These are phyloP conservation scores for Penicillium hesseltinei DNA, from an alignment of 2,329 filamentous ascomycete species.

Conservation along the genomic window DNA sequence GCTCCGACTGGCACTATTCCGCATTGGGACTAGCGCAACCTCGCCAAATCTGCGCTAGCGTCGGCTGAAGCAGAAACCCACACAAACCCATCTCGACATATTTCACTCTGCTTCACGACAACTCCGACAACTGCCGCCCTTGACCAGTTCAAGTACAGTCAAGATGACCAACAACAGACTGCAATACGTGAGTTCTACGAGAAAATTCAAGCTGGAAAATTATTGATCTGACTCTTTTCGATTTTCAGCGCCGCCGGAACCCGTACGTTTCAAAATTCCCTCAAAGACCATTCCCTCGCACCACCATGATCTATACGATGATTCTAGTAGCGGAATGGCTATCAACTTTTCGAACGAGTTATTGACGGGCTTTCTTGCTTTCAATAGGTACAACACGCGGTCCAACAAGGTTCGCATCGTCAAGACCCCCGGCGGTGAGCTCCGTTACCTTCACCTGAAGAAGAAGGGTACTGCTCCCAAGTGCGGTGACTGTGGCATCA, in stretches of 20 bases:
- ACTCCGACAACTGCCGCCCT: constrained; percentile 46
- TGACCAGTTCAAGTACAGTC: constrained; percentile 47
- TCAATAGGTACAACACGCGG: constrained; percentile 86
- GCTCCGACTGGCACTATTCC: constrained; percentile 36
- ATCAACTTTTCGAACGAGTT: constrained; percentile 18
- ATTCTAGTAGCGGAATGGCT: constrained; percentile 5
- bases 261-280: constrained; percentile 58
- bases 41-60: constrained; percentile 41
- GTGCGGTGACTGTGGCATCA: constrained; percentile 98
- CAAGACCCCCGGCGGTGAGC: constrained; percentile 94
- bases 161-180: constrained; percentile 56
- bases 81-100: constrained; percentile 45
- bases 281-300: constrained; percentile 16
- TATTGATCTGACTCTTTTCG: constrained; percentile 30
- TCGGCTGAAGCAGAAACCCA: constrained; percentile 38
- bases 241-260: constrained; percentile 68
- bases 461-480: constrained; percentile 98
- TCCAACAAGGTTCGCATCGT: constrained; percentile 95
- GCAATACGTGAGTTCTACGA: constrained; percentile 45
- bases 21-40: constrained; percentile 38
- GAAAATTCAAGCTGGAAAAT: constrained; percentile 1
- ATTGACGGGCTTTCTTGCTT: constrained; percentile 34
- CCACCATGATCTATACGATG: constrained; percentile 23
- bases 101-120: constrained; percentile 39
- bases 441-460: constrained; percentile 98